Evolutionary conservation across 192 early-diverging fungal genomes (phyloP), one percentile per base, ranked within the genome.

Genomic region (Pilobolus umbonatus): DNA sequence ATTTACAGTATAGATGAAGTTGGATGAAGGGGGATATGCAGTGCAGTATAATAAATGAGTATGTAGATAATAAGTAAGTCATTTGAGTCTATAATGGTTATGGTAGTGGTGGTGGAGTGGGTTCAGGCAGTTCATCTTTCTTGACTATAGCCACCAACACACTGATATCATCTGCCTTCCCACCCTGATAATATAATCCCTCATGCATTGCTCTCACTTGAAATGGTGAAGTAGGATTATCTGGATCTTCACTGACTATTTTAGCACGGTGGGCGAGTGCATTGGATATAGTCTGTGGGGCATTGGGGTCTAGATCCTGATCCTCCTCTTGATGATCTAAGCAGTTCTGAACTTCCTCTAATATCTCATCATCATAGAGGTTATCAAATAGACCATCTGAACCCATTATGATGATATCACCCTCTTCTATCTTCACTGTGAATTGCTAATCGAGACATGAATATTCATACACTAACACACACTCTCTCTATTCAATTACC

Each of bases 321-420:
- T 58, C 19, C n/a, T 17, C 47, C 62, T 19, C 57, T 61, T 36
- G 58, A 48, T 30, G 34, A 28, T 35, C 56, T 42, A 80, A 51
- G 36, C 67, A 72, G 38, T 66, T 64, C 56, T 71, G 68, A 44
- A 96, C 84, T 51, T 93, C 87, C 15, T 96, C 95, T 32, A 98
- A 67, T 68, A 98, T 94, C 57, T 98, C 96, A 51, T 95, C 90
- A 65, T 98, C 96, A 80, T 94, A 96, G 11, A 98, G 75, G 60
- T 98, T 98, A 77, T 98, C 96, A 75, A 96, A 96, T 48, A 98
- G 73, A 11, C 96, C 95, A 71, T 99, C 97, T 1, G 87, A 85
- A 19, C 88, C 97, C 51, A 99, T 62, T 19, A 99, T 80, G 9
- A 99, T 84, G 45, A 99, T 85, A 66, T 99, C 97, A 34, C 91